Evolutionary conservation across 1,284 basidiomycete genomes (phyloP), one percentile per base, ranked within the genome.

Genomic region (Ceratobasidium papillatum): DNA sequence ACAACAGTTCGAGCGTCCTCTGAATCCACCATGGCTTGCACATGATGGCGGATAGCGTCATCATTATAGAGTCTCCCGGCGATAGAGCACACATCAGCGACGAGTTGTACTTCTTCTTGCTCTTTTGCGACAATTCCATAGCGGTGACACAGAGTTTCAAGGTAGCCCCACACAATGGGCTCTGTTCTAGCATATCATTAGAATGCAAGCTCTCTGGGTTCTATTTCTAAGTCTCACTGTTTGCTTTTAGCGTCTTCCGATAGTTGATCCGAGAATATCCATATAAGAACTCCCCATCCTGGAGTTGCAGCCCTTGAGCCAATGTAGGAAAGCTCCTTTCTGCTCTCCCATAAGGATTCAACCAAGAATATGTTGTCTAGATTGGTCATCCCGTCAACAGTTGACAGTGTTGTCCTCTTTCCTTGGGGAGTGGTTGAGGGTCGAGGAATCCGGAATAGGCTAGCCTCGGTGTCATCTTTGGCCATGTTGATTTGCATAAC

Each of bases 241-340:
- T n/a, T n/a, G 1, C 11, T 63, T 19, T 1, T 5, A 4, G 27
- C 9, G 27, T 63, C 41, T 30, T 47, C 61, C 2, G 30, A 19
- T 5, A 63, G 25, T 2, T 45, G 61, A 1, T 63, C 61, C 25
- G 17, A 11, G 25, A 47, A 27, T 2, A 63, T 45, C 14, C 25
- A 36, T 3, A 63, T 3, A 1, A 63, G 9, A 22, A 63, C 17
- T 17, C 14, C 8, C 61, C 61, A 63, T 36, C 61, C 61, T 1
- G 36, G 25, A 14, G 32, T 45, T 5, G 61, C 8, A 5, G 27
- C 61, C 22, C 45, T 63, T 14, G 61, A 63, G 17, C 30, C 22
- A 45, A 63, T 63, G 25, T 63, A 47, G 3, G 61, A 63, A 19
- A 63, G 22, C 19, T 63, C 36, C 19, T 63, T 63, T 63, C 61